These are phyloP conservation scores for Penicillium salamii DNA, from an alignment of 495 filamentous ascomycete genomes.

Conservation along the genomic window DNA sequence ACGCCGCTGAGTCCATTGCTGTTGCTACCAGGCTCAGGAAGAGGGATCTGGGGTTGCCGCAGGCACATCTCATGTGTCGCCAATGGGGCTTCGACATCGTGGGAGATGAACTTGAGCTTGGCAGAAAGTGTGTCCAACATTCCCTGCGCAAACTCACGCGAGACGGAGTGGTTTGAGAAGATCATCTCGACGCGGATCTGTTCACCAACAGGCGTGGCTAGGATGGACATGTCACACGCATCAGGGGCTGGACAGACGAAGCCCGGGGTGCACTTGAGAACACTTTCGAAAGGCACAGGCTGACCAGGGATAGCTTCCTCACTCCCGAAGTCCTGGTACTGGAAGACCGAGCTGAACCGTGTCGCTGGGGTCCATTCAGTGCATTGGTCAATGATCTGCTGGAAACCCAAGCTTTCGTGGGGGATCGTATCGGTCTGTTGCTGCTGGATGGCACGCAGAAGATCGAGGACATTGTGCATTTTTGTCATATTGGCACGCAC, in stretches of 20 bases:
- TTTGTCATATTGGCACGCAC: conserved; percentile 39
- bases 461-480: conserved; percentile 34
- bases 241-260: conserved; percentile 14
- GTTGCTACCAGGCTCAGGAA: conserved; percentile 1
- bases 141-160: conserved; percentile 3
- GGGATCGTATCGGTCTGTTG: conserved; percentile 45
- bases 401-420: conserved; percentile 45
- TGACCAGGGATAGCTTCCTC: conserved; percentile 6
- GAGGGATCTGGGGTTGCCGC: not conserved
- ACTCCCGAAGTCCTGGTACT: conserved; percentile 30
- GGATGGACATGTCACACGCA: conserved; percentile 11
- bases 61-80: not conserved
- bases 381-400: conserved; percentile 48
- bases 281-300: conserved; percentile 10
- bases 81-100: conserved; percentile 9
- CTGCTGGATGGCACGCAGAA: conserved; percentile 45
- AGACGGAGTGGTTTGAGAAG: conserved; percentile 10
- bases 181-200: conserved; percentile 15
- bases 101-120: conserved; percentile 10
- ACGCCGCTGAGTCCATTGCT: not conserved
- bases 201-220: conserved; percentile 6
- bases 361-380: conserved; percentile 47
- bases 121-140: conserved; percentile 3
- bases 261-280: conserved; percentile 6
- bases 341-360: conserved; percentile 29